Conservation (phyloP, 306 rosid species). For the Alnus glutinosa region DNA sequence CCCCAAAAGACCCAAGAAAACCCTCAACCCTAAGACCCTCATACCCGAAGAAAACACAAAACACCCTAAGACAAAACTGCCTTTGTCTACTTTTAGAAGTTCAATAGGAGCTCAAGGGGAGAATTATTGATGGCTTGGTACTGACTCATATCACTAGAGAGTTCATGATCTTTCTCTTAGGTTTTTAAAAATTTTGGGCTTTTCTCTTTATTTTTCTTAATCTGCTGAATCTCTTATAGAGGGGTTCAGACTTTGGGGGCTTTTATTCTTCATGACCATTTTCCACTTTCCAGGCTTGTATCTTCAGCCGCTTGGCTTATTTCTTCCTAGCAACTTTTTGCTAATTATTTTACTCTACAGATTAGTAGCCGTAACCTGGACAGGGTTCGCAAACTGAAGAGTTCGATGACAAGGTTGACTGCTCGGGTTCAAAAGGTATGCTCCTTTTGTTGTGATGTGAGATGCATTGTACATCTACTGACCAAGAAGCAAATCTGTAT, state of each 20-base stretch:
- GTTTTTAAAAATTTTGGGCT: background rate
- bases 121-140: background rate
- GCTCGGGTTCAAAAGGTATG: slow-evolving; percentile 96
- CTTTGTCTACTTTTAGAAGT: background rate
- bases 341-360: slow-evolving; percentile 44
- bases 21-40: too few relatives aligned
- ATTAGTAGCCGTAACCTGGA: slow-evolving; percentile 97
- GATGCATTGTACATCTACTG: background rate
- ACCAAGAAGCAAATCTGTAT: background rate
- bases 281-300: background rate
- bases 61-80: background rate
- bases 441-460: background rate
- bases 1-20: too few relatives aligned
- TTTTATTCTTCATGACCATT: background rate
- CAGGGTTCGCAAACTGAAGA: slow-evolving; percentile 91
- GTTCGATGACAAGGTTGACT: slow-evolving; percentile 99
- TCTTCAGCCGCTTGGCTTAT: background rate
- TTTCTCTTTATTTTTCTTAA: background rate
- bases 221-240: background rate
- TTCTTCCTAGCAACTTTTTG: background rate
- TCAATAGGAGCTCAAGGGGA: background rate
- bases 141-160: background rate
- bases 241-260: background rate
- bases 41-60: too few relatives aligned
- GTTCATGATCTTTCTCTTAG: background rate